Conservation (phyloP, 441 rosid genomes). For the Isatis lusitanica region DNA sequence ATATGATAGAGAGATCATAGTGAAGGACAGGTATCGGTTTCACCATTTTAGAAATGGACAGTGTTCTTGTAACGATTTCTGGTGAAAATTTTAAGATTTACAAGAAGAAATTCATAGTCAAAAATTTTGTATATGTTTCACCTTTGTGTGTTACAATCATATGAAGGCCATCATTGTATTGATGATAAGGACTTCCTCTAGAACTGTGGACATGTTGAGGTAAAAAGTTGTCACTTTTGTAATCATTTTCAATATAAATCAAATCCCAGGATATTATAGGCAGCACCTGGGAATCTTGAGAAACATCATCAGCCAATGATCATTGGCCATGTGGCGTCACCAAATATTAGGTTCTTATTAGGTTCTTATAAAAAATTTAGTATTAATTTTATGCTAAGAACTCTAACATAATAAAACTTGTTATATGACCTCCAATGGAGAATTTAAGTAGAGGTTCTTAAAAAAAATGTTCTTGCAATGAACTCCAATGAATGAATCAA, state of each 20-base stretch:
- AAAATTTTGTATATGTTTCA: slow-evolving; percentile 3
- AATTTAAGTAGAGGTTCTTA: too few relatives aligned
- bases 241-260: background rate
- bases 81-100: slow-evolving; percentile 42
- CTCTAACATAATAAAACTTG: too few relatives aligned
- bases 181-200: background rate
- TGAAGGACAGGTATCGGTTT: slow-evolving; percentile 67
- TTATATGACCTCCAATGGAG: too few relatives aligned
- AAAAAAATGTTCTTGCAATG: too few relatives aligned
- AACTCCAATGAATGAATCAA: too few relatives aligned
- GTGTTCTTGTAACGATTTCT: slow-evolving; percentile 77
- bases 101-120: background rate
- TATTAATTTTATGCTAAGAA: too few relatives aligned
- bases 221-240: background rate
- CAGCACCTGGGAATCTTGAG: background rate
- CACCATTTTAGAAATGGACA: slow-evolving; percentile 68
- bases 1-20: slow-evolving; percentile 58
- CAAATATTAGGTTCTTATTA: too few relatives aligned
- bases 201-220: background rate
- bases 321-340: background rate
- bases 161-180: background rate
- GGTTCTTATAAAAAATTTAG: too few relatives aligned
- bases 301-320: background rate
- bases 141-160: slow-evolving; percentile 3
- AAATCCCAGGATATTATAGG: background rate